phyloP scores from a whole-genome alignment of 2,329 filamentous ascomycete genomes.

The Cryphonectria parasitica region DNA sequence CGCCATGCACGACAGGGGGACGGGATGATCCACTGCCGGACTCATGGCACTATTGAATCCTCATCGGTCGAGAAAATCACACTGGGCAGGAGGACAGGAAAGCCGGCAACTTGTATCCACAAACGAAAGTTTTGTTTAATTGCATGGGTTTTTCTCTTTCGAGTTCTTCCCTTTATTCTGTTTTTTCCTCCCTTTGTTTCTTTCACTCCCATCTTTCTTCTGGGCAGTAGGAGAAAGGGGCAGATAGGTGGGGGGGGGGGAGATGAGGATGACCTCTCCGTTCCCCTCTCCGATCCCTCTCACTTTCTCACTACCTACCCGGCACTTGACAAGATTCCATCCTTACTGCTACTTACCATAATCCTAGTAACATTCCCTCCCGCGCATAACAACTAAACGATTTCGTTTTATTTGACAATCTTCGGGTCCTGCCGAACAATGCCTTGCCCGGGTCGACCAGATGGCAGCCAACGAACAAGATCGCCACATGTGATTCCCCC shows the following conservation, averaged over 20 bases:
- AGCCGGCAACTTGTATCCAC: background rate
- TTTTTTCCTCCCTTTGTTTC: background rate
- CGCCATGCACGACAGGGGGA: background rate
- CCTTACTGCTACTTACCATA: no score
- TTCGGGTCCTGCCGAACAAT: background rate
- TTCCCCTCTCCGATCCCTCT: background rate
- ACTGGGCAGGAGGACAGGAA: constrained; percentile 5
- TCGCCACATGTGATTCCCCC: background rate
- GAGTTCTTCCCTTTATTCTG: background rate
- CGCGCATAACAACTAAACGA: background rate
- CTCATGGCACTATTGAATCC: constrained; percentile 9
- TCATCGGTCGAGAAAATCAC: constrained; percentile 1
- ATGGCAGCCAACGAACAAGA: no score
- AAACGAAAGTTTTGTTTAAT: background rate
- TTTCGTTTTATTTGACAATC: background rate
- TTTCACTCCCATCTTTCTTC: background rate
- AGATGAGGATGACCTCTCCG: background rate
- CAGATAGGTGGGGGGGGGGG: no score
- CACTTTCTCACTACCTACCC: background rate
- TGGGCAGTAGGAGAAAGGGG: background rate
- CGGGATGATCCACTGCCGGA: background rate
- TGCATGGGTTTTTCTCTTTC: background rate
- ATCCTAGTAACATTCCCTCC: no score
- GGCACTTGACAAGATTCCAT: no score
- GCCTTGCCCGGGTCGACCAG: background rate